phyloP scores from a whole-genome alignment of 192 early-diverging fungal species.

The Spinellus fusiger region DNA sequence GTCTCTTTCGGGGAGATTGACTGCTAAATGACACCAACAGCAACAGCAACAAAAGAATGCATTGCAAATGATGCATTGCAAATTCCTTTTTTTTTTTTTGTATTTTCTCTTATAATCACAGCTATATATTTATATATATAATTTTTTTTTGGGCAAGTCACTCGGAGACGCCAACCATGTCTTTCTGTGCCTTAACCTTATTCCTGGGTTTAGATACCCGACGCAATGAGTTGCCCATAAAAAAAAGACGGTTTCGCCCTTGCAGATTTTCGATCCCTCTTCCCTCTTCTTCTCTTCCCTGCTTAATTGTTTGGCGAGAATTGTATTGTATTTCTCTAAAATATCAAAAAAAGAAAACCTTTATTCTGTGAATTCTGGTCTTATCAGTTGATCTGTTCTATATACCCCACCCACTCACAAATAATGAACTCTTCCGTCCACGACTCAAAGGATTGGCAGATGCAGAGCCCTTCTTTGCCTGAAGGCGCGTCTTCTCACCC shows the following conservation, averaged over 20 bases:
- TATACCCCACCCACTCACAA: background rate
- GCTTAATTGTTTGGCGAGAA: constrained; percentile 11
- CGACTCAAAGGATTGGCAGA: constrained; percentile 17
- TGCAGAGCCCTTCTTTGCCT: constrained; percentile 4
- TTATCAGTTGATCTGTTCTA: constrained; percentile 1
- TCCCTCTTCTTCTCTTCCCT: constrained; percentile 5
- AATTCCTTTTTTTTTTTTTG: background rate
- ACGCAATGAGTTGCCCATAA: constrained; percentile 2
- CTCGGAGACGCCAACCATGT: constrained; percentile 3
- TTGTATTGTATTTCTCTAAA: constrained; percentile 1
- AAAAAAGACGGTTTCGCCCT: constrained; percentile 14
- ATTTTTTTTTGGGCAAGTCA: background rate
- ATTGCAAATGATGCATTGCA: too few species aligned
- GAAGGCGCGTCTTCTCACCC: constrained; percentile 11
- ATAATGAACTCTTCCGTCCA: constrained; percentile 19
- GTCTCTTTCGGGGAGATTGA: too few species aligned
- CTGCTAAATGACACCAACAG: too few species aligned
- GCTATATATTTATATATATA: background rate
- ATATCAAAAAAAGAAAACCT: too few species aligned
- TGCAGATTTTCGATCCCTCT: background rate
- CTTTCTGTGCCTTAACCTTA: constrained; percentile 17
- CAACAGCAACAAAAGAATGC: too few species aligned
- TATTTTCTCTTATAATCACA: background rate
- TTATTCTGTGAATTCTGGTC: too few species aligned
- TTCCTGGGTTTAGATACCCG: constrained; percentile 9